Base-by-base conservation (phyloP, 2,329 filamentous ascomycete species). In the Oidium heveae region DNA sequence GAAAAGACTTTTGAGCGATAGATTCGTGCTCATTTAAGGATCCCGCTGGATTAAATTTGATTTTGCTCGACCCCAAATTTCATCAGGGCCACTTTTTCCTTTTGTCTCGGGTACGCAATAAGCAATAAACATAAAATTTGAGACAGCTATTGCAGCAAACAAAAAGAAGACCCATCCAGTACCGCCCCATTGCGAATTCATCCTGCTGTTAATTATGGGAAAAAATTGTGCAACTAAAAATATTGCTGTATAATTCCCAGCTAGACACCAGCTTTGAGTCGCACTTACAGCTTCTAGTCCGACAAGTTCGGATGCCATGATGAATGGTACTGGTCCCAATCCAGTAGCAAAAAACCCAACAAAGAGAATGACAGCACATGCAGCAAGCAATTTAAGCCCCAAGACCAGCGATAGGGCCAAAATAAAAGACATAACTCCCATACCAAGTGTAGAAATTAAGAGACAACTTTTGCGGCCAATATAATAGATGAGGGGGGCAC, bases 201-300 rank as follows among this genome's bases (percentile, higher is more conserved):
- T 68, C 3, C 75, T 76, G 46, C 78, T 76, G 64, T 94, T 93
- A 57, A 94, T 67, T 20, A 95, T 75, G 0, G 91, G 89, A 71
- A 98, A 95, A 68, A 94, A 94, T 62, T 95, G 87, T 0, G 89
- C 88, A 1, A 98, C 87, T 22, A 94, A 61, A 64, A 95, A 96
- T 0, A 89, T 96, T 0, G 87, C 84, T 28, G 86, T 73, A 73
- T 93, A 96, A 66, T 91, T 96, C 15, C 85, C 82, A 1, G 79
- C 86, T 24, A 96, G 69, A 0, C 82, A 84, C 76, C 87, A 93
- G 56, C 83, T 88, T 66, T 98, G 91, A 0, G 86, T 84, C 0
- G 89, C 86, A 1, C 89, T 88, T 0, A 95, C 87, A 0, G 89
- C 91, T 65, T 94, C 86, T 13, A 86, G 81, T 0, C 81, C 84